phyloP scores from a whole-genome alignment of 225 moss, liverwort and hornwort genomes.

The Pleurozium schreberi region DNA sequence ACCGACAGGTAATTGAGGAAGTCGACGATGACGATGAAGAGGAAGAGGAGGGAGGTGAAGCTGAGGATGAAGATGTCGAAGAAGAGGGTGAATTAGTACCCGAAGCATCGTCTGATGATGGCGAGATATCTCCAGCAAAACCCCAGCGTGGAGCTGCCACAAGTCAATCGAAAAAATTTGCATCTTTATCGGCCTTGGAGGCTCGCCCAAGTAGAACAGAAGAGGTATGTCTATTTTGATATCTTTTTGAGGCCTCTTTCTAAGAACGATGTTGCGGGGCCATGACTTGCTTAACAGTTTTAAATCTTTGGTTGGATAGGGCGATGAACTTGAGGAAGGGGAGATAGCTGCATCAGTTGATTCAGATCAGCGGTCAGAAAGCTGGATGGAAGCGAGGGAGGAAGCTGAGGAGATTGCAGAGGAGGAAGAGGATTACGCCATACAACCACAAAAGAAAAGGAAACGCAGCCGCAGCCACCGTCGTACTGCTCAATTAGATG shows the following conservation, averaged over 20 bases:
- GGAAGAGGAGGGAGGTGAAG: slow-evolving; percentile 29
- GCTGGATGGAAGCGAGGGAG: slow-evolving; percentile 60
- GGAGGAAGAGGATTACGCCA: slow-evolving; percentile 54
- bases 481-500: slow-evolving; percentile 52
- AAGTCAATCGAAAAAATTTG: slow-evolving; percentile 74
- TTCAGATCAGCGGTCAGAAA: slow-evolving; percentile 64
- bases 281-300: neutral
- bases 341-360: slow-evolving; percentile 92
- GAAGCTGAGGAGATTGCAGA: slow-evolving; percentile 38
- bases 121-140: slow-evolving; percentile 36
- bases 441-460: slow-evolving; percentile 75
- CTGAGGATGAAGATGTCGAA: slow-evolving; percentile 45
- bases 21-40: slow-evolving; percentile 44
- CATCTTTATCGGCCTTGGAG: slow-evolving; percentile 83
- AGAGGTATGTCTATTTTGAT: slow-evolving; percentile 32
- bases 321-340: slow-evolving; percentile 94
- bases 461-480: slow-evolving; percentile 90
- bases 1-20: slow-evolving; percentile 43
- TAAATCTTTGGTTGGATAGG: slow-evolving; percentile 16
- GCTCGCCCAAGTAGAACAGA: slow-evolving; percentile 58
- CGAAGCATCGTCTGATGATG: slow-evolving; percentile 55
- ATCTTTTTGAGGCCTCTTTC: neutral
- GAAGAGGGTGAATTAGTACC: slow-evolving; percentile 46
- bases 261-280: neutral
- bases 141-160: slow-evolving; percentile 26